Percentiles rank a stretch among this genome's conserved stretches.
Evolutionary conservation across 495 filamentous ascomycete species (phyloP).

Genomic region (Neurospora sp.): DNA sequence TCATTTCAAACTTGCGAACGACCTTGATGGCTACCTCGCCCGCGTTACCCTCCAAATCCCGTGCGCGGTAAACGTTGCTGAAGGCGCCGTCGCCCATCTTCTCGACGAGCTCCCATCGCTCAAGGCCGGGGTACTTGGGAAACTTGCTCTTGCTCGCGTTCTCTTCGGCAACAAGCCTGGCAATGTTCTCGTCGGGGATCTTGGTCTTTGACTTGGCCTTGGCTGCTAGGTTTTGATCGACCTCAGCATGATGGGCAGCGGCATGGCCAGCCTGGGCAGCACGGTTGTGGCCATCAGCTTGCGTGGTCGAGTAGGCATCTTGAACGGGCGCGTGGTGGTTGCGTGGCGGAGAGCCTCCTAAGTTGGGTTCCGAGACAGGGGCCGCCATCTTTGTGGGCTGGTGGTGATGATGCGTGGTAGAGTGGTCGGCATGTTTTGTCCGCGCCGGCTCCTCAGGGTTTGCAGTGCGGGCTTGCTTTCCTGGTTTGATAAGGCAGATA

Average conservation of each 20-base stretch:
- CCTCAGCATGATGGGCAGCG: constrained; percentile 42
- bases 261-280: constrained; percentile 54
- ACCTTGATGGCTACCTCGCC: constrained; percentile 96
- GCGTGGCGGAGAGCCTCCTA: constrained; percentile 4
- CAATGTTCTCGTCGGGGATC: constrained; percentile 56
- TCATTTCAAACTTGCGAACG: constrained; percentile 98
- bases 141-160: constrained; percentile 73
- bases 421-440: constrained; percentile 38
- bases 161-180: constrained; percentile 84
- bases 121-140: constrained; percentile 83
- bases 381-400: constrained; percentile 23
- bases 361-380: constrained; percentile 16
- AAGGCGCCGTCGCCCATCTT: constrained; percentile 99
- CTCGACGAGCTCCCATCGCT: constrained; percentile 80
- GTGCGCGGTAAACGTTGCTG: constrained; percentile 93
- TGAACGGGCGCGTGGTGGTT: constrained; percentile 10
- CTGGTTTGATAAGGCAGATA: constrained; percentile 22
- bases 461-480: constrained; percentile 75
- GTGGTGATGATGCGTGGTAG: constrained; percentile 38
- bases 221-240: constrained; percentile 18
- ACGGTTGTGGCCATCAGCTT: constrained; percentile 49
- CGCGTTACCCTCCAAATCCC: constrained; percentile 54
- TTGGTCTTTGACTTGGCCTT: constrained; percentile 39
- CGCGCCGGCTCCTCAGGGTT: constrained; percentile 45
- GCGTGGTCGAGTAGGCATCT: constrained; percentile 47